Evolutionary conservation across 75 land plant species (phyloP), one percentile per base, ranked within the genome.

Genomic region (Cryptomeria japonica): DNA sequence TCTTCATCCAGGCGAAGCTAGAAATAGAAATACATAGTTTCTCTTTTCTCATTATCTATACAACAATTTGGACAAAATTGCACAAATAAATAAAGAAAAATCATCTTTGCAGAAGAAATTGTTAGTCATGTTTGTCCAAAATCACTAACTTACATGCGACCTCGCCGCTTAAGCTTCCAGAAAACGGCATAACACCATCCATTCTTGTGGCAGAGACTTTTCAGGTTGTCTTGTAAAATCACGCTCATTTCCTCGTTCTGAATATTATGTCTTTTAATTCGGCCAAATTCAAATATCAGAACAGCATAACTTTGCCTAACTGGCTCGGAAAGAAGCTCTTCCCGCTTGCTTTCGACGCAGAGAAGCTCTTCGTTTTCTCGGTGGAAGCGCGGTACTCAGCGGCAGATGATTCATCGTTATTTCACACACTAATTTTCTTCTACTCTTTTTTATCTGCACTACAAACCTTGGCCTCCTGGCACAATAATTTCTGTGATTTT

Each of bases 171-270:
- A 49, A 90, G 91, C 91, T 88, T 90, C 91, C 91, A 90, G 37
- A 90, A 90, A n/a, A 90, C 91, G 5, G 91, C 89, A 87, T 90
- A 90, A 68, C 89, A 90, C 91, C 91, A 90, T 37, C 86, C 90
- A n/a, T 90, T 85, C 51, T 84, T 51, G 56, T 84, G 28, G 87
- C 91, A 90, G 13, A 90, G 82, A 34, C 87, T 85, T 79, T 80
- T 53, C 55, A 90, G 83, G 28, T 86, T 76, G 87, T 90, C 90
- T 31, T 87, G 86, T 76, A 90, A 53, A 13, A 75, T 55, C 51
- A 80, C 36, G 18, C 85, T 61, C 90, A 88, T 90, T 16, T 80
- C 31, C 32, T 44, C 83, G 83, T 47, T 10, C 49, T 80, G 31
- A 28, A 80, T 1, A 22, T 7, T 25, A 12, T 12, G 10, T 32